Evolutionary conservation across 148 eudicot genomes (phyloP).

Genomic region (Amaranthus cruentus): DNA sequence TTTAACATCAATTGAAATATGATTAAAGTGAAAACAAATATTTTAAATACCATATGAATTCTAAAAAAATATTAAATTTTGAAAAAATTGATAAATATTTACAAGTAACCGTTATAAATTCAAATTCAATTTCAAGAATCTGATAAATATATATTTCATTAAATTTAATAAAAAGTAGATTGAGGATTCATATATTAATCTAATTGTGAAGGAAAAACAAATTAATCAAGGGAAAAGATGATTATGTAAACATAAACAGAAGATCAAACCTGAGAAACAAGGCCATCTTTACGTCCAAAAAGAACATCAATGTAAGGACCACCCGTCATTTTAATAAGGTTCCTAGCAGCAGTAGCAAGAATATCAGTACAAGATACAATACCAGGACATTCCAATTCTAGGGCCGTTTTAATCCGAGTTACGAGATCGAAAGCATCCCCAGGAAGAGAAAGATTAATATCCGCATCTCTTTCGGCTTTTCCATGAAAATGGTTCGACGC

Average conservation of each 20-base stretch:
- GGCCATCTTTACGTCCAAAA: constrained; percentile 57
- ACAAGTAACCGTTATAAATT: too few relatives aligned
- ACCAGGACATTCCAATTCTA: constrained; percentile 62
- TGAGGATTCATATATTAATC: too few relatives aligned
- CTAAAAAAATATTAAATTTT: too few relatives aligned
- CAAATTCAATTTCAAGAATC: too few relatives aligned
- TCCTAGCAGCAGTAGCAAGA: constrained; percentile 47
- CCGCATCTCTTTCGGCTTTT: constrained; percentile 51
- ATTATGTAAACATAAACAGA: not conserved
- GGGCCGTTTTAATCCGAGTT: constrained; percentile 55
- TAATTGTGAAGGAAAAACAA: not conserved
- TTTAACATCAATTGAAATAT: too few relatives aligned
- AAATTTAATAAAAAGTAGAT: too few relatives aligned
- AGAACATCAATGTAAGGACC: constrained; percentile 49
- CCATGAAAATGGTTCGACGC: constrained; percentile 49
- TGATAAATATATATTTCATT: too few relatives aligned
- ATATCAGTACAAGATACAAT: constrained; percentile 70
- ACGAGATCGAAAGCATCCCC: constrained; percentile 66
- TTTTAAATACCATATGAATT: too few relatives aligned
- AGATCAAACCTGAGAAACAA: constrained; percentile 32
- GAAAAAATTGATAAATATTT: too few relatives aligned
- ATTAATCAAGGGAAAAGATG: not conserved
- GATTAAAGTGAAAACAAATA: too few relatives aligned
- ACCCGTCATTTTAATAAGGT: constrained; percentile 61
- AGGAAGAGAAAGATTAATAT: constrained; percentile 51